Base-by-base conservation (phyloP, 768 basidiomycete genomes). In the Leccinum longicurvipes region DNA sequence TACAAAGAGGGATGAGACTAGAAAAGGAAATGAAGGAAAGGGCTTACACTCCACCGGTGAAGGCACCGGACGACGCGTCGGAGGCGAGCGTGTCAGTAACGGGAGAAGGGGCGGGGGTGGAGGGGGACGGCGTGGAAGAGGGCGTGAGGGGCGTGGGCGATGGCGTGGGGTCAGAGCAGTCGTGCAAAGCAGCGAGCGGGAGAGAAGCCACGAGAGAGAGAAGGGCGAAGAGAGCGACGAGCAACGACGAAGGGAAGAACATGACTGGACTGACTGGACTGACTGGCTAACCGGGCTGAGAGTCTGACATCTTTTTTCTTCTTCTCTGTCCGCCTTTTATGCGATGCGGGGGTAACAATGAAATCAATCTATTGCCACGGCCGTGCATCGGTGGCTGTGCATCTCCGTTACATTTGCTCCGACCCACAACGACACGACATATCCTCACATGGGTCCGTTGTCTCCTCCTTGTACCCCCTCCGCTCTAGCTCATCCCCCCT, bases 191-290 rank as follows among this genome's bases (percentile, higher is more conserved):
- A 29, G 32, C 7, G 49, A 50, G 32, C 15, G 49, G 77, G 56
- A 80, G 82, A 58, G 71, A 68, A 4, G 66, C 68, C 41, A 84
- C 77, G 1, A 47, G 10, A 17, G 57, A 89, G 73, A 56, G 89
- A 85, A 67, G 83, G 83, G 77, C 89, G 89, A 80, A 67, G 61
- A 79, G 69, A 58, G 77, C 68, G 61, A 82, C 59, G 59, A 76
- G 61, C 60, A 79, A 62, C 19, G 19, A 41, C 4, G 39, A 41
- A 59, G 77, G 63, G 56, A 75, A 63, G 49, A 77, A 58, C 64
- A 76, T 54, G 55, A 72, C 51, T 29, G 27, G 28, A 21, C 31
- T 6, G 6, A 19, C 39, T 31, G 31, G 8, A 14, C 12, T n/a
- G n/a, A n/a, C n/a, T n/a, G n/a, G 34, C 9, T 36, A 36, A 36